phyloP scores from a whole-genome alignment of 1,139 yeast genomes.

The Sugiyamaella sp. region DNA sequence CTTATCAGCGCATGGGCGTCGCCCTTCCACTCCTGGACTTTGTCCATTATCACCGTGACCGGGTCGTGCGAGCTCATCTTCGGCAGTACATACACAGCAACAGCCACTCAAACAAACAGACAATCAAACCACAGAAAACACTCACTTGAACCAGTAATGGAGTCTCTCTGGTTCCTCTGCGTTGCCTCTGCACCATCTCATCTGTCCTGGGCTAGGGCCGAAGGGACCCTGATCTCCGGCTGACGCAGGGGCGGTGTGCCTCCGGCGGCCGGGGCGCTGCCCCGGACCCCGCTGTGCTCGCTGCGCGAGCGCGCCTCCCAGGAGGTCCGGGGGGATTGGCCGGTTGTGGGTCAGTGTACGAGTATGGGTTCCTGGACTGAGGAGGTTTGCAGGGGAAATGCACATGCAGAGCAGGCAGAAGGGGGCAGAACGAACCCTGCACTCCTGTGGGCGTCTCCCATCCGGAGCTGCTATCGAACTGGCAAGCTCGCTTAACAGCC shows the following conservation, averaged over 20 bases:
- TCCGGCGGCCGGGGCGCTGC: background rate
- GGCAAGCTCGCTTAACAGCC: too few relatives aligned
- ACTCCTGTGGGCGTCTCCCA: too few relatives aligned
- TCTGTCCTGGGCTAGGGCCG: background rate
- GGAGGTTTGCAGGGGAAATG: too few relatives aligned
- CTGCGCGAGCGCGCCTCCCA: background rate
- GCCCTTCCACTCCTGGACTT: conserved; percentile 19
- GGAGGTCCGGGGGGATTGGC: too few relatives aligned
- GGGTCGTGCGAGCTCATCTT: conserved; percentile 25
- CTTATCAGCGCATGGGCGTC: conserved; percentile 19
- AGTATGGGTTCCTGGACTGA: too few relatives aligned
- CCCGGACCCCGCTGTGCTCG: background rate
- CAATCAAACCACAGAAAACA: background rate
- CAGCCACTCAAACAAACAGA: background rate
- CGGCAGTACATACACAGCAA: too few relatives aligned
- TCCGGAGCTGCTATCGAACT: too few relatives aligned
- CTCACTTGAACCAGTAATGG: too few relatives aligned
- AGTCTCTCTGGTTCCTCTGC: too few relatives aligned
- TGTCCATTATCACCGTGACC: conserved; percentile 26
- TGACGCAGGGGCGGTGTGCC: background rate
- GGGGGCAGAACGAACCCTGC: too few relatives aligned
- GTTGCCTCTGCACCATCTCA: background rate
- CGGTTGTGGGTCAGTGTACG: too few relatives aligned
- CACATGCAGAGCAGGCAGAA: too few relatives aligned
- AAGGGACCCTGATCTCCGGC: background rate